These are phyloP conservation scores for Hypomontagnella monticulosa DNA, from an alignment of 495 filamentous ascomycete species.

Conservation along the genomic window DNA sequence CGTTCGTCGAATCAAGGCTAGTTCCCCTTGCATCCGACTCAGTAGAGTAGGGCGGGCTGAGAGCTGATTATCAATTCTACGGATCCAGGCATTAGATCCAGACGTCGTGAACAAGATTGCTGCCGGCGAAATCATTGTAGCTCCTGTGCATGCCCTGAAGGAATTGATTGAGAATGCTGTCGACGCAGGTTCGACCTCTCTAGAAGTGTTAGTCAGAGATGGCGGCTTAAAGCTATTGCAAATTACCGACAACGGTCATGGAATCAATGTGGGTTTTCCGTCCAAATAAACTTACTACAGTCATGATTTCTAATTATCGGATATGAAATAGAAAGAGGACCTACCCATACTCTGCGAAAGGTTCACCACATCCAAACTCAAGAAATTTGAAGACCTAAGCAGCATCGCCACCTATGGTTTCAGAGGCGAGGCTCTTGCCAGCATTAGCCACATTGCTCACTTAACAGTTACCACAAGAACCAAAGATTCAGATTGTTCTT, in stretches of 20 bases:
- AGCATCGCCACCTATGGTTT: constrained; percentile 97
- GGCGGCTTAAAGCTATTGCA: constrained; percentile 97
- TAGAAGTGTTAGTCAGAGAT: constrained; percentile 94
- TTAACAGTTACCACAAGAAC: constrained; percentile 95
- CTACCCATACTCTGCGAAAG: constrained; percentile 93
- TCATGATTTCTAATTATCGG: constrained; percentile 24
- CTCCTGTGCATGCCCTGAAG: constrained; percentile 95
- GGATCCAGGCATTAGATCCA: constrained; percentile 79
- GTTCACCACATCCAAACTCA: constrained; percentile 96
- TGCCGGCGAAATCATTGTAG: constrained; percentile 98
- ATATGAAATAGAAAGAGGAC: constrained; percentile 77
- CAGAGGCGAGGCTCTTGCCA: constrained; percentile 94
- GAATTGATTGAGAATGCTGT: constrained; percentile 98
- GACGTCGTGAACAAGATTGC: constrained; percentile 99
- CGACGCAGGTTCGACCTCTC: constrained; percentile 89
- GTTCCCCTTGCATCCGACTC: constrained; percentile 23
- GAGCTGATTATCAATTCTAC: constrained; percentile 23
- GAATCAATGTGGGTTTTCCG: constrained; percentile 79
- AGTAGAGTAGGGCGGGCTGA: constrained; percentile 25
- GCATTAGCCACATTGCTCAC: constrained; percentile 98
- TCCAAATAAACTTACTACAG: neutral
- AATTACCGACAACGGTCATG: constrained; percentile 97
- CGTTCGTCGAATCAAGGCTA: constrained; percentile 74
- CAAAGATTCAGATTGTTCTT: constrained; percentile 87
- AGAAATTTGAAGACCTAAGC: constrained; percentile 92